Base-by-base conservation (phyloP, 2,329 filamentous ascomycete genomes). In the Sporothrix phasma region DNA sequence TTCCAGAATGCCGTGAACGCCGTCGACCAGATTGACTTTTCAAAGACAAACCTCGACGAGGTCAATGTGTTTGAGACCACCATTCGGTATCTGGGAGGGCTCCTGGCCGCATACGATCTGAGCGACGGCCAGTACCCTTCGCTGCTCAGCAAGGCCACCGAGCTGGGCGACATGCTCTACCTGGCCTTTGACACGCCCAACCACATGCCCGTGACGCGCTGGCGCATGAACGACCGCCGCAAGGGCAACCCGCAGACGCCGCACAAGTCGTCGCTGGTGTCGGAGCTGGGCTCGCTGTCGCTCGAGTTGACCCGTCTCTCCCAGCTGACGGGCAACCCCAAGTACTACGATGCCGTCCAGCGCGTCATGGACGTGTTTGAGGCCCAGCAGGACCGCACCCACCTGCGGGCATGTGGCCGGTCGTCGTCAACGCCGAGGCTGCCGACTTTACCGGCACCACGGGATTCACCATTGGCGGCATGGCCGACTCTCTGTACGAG, bases 131-230 rank as follows among this genome's bases (percentile, higher is more conserved):
- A 88, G 84, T 76, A 78, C 67, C 74, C 79, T 29, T 76, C 77
- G n/a, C 73, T 89, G 61, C 75, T 89, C 39, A 74, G 74, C 46
- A 88, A 89, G 72, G 85, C 86, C 1, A 75, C 78, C 1, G 84
- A 88, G 73, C 77, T 89, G 7, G 86, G 81, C n/a, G 81, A 87
- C 64, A 74, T 89, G 71, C 76, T 89, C 26, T 85, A 88, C 71
- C 80, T 81, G 19, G 84, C 84, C 1, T 89, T 88, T 68, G 86
- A 89, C 68, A 88, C 87, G 11, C 83, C 83, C 1, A 87, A 86
- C 69, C 79, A 80, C 19, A 84, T 89, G 79, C 87, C 87, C 0
- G 76, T 84, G 43, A 53, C 51, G 41, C 65, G 63, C 59, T 64
- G 26, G 46, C 47, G 22, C 15, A 46, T 54, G 63, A 53, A 26